Percentiles rank a stretch among this genome's conserved stretches.
Conservation (phyloP, 2,329 filamentous ascomycete species). For the Alternaria longipes region DNA sequence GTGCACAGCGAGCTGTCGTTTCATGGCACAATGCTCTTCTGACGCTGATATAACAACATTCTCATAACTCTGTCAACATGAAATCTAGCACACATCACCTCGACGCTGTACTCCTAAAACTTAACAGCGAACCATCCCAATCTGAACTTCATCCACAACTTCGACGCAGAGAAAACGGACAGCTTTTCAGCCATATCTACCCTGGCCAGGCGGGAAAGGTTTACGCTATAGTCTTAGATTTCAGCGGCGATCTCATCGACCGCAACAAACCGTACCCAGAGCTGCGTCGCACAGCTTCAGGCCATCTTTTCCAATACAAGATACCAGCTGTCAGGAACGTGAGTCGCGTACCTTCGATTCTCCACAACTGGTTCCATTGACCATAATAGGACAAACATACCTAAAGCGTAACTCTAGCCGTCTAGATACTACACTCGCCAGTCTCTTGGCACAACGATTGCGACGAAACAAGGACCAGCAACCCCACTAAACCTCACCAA, state of each 20-base stretch:
- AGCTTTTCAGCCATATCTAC: background rate
- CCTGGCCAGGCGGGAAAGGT: background rate
- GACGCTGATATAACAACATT: background rate
- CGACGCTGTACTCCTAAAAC: background rate
- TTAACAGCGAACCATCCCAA: background rate
- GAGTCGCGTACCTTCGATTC: background rate
- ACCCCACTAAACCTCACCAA: background rate
- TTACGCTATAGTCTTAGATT: conserved; percentile 3
- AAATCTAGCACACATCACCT: background rate
- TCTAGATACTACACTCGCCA: background rate
- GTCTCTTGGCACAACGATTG: background rate
- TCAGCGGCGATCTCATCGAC: conserved; percentile 6
- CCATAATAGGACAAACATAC: background rate
- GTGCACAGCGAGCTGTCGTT: background rate
- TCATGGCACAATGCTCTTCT: background rate
- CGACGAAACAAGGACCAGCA: background rate
- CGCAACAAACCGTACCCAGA: background rate
- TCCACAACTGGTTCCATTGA: background rate
- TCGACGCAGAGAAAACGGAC: background rate
- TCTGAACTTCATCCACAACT: background rate
- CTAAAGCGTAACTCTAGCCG: background rate
- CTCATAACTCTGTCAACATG: background rate
- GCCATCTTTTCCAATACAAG: conserved; percentile 5
- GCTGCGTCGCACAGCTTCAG: conserved; percentile 20
- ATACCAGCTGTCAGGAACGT: background rate